Evolutionary conservation across 23 red algal genomes (phyloP).

Genomic region (Cyanidioschyzon merolae): DNA sequence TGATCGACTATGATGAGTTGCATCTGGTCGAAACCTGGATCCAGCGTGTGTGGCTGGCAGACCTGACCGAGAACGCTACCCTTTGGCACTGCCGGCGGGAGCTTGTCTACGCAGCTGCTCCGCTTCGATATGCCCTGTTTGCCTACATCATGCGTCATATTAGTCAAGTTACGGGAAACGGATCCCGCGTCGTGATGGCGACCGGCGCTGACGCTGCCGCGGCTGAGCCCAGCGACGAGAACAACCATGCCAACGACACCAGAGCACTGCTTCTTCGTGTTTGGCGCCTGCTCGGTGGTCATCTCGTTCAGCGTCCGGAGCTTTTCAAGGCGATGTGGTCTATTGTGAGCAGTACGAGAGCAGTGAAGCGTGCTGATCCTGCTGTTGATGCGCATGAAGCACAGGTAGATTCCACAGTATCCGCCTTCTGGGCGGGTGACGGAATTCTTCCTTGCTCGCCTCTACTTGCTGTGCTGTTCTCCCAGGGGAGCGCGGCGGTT

Average conservation of each 20-base stretch:
- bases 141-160: neutral
- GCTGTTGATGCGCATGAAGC: neutral
- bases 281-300: neutral
- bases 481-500: neutral
- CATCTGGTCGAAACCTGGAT: neutral
- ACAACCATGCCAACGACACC: no score
- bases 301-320: slow-evolving; percentile 1
- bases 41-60: neutral
- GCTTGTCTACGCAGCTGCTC: neutral
- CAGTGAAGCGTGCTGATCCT: no score
- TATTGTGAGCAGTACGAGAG: neutral
- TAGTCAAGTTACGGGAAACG: no score
- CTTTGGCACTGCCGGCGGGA: neutral
- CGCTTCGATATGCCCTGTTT: neutral
- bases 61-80: neutral
- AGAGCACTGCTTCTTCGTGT: neutral
- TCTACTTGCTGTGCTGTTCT: neutral
- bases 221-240: no score
- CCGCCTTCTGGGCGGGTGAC: neutral
- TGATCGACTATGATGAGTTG: neutral
- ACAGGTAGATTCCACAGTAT: neutral
- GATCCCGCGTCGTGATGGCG: no score
- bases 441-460: neutral
- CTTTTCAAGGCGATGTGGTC: neutral
- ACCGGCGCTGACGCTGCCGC: no score